Conservation (phyloP, 495 filamentous ascomycete genomes). For the Neurospora sp. region DNA sequence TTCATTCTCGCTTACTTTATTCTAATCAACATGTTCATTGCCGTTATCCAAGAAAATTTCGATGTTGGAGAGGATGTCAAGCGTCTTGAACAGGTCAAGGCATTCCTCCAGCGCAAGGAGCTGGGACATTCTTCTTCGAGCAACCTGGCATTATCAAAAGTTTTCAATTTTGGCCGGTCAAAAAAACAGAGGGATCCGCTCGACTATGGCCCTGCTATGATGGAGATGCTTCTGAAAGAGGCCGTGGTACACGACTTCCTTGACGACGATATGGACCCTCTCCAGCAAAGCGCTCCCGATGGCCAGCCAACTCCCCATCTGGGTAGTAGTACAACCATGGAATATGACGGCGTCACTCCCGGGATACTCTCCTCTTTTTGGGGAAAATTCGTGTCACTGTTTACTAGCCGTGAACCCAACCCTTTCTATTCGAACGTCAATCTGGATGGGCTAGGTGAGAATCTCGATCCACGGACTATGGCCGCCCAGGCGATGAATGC, state of each 20-base stretch:
- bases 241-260: slow-evolving; percentile 91
- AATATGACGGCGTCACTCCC: slow-evolving; percentile 30
- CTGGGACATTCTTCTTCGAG: slow-evolving; percentile 46
- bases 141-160: slow-evolving; percentile 78
- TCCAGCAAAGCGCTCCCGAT: slow-evolving; percentile 30
- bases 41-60: slow-evolving; percentile 99
- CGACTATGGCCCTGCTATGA: slow-evolving; percentile 76
- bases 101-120: slow-evolving; percentile 87
- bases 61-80: slow-evolving; percentile 99
- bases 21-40: slow-evolving; percentile 99
- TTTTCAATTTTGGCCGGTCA: slow-evolving; percentile 68
- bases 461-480: slow-evolving; percentile 75
- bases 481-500: slow-evolving; percentile 82
- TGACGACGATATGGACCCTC: slow-evolving; percentile 51
- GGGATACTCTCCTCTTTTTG: slow-evolving; percentile 48
- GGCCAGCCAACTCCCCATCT: slow-evolving; percentile 25
- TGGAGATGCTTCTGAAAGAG: slow-evolving; percentile 94
- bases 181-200: slow-evolving; percentile 65
- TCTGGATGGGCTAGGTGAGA: slow-evolving; percentile 61
- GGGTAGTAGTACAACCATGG: background rate
- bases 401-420: slow-evolving; percentile 70
- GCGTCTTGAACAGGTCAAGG: slow-evolving; percentile 86
- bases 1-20: slow-evolving; percentile 95
- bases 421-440: slow-evolving; percentile 84
- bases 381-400: slow-evolving; percentile 39